phyloP scores from a whole-genome alignment of 495 filamentous ascomycete genomes.

The Neurospora sublineolata region DNA sequence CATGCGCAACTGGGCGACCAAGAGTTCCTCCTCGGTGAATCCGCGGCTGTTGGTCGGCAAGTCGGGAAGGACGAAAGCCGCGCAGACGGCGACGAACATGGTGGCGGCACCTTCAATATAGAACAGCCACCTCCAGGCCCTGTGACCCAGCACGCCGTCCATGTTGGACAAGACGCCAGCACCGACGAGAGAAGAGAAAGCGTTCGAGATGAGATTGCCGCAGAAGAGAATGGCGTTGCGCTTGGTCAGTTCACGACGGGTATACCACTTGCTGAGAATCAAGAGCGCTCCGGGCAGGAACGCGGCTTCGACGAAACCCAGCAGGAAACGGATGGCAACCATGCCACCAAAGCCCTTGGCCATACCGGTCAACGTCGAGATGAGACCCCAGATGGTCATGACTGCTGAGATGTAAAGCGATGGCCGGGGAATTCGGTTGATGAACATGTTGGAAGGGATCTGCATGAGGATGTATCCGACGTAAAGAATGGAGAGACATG shows the following conservation, averaged over 20 bases:
- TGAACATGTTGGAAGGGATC: constrained; percentile 30
- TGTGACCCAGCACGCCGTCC: constrained; percentile 35
- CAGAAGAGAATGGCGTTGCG: constrained; percentile 51
- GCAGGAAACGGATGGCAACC: constrained; percentile 52
- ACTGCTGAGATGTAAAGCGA: constrained; percentile 37
- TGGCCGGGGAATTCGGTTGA: constrained; percentile 29
- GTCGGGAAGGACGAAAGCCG: constrained; percentile 58
- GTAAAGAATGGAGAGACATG: constrained; percentile 31
- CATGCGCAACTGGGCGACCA: constrained; percentile 55
- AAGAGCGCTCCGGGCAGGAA: constrained; percentile 36
- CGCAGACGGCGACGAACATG: constrained; percentile 28
- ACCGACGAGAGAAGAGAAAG: constrained; percentile 50
- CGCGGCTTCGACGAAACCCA: constrained; percentile 48
- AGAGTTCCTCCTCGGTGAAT: constrained; percentile 55
- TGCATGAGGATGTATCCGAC: constrained; percentile 47
- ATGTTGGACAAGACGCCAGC: constrained; percentile 42
- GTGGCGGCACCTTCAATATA: constrained; percentile 55
- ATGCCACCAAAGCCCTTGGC: constrained; percentile 49
- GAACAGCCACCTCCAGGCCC: constrained; percentile 48
- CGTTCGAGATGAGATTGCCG: constrained; percentile 48
- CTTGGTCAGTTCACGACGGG: constrained; percentile 36
- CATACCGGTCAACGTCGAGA: constrained; percentile 49
- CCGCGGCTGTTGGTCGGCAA: constrained; percentile 60
- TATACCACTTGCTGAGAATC: constrained; percentile 48
- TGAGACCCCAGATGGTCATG: constrained; percentile 60